Evolutionary conservation across 345 rosid genomes (phyloP).

Genomic region (Camelina neglecta): DNA sequence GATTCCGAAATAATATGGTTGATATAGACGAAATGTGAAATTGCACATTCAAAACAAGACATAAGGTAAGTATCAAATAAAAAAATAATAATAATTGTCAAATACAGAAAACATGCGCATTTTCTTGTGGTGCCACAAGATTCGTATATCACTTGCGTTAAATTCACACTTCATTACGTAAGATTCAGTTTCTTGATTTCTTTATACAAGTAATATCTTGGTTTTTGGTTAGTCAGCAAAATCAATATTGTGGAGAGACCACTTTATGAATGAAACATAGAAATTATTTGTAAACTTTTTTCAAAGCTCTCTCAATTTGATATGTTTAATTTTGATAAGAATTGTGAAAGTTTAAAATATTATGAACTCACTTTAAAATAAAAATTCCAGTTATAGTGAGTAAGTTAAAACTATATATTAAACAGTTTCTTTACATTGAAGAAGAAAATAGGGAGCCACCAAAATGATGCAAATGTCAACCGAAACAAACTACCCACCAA

Average conservation of each 20-base stretch:
- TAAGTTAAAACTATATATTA: not conserved
- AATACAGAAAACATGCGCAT: constrained; percentile 49
- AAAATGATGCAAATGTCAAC: constrained; percentile 32
- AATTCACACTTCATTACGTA: constrained; percentile 42
- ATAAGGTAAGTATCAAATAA: constrained; percentile 3
- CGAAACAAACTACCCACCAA: constrained; percentile 28
- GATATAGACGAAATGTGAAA: constrained; percentile 7
- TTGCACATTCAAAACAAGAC: constrained; percentile 1
- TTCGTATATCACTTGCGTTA: constrained; percentile 37
- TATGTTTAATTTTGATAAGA: not conserved
- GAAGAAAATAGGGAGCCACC: constrained; percentile 36
- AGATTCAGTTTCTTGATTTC: constrained; percentile 41
- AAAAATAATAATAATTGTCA: not conserved
- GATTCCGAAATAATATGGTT: not conserved
- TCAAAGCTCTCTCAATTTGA: not conserved
- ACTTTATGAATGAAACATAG: not conserved
- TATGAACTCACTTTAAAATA: not conserved
- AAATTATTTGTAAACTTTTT: not conserved
- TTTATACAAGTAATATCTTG: constrained; percentile 30
- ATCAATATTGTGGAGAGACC: constrained; percentile 12
- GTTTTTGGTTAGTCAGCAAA: constrained; percentile 18
- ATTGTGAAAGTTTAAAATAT: not conserved
- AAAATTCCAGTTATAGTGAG: not conserved
- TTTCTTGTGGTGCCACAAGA: constrained; percentile 26
- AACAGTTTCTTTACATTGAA: constrained; percentile 11